Percentiles rank a stretch among this genome's conserved stretches.
These are phyloP conservation scores for Ceratocystis ficicola DNA, from an alignment of 2,329 filamentous ascomycete genomes.

Conservation along the genomic window DNA sequence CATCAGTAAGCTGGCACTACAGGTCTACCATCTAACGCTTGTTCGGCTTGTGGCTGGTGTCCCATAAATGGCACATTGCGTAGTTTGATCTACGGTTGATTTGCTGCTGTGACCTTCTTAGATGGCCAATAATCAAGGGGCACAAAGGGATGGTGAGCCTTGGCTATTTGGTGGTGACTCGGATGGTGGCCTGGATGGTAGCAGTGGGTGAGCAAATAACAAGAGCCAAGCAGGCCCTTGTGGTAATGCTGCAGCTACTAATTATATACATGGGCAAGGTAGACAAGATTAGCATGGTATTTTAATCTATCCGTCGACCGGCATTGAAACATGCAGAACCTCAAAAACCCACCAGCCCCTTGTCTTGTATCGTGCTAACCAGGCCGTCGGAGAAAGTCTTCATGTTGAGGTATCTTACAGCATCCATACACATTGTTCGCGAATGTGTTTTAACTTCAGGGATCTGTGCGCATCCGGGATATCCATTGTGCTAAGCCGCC, in stretches of 20 bases:
- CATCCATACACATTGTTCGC: background rate
- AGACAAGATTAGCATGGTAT: background rate
- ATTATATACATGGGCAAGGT: background rate
- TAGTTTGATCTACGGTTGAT: background rate
- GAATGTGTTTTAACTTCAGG: background rate
- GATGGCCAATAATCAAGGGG: background rate
- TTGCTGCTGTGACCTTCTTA: background rate
- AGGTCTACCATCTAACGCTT: background rate
- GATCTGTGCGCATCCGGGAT: background rate
- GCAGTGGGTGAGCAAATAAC: background rate
- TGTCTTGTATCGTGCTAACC: too few relatives aligned
- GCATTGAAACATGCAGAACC: conserved; percentile 3
- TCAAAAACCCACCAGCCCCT: background rate
- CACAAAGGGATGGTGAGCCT: background rate
- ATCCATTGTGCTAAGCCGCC: too few relatives aligned
- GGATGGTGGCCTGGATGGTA: background rate
- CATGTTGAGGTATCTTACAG: too few relatives aligned
- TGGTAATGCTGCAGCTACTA: too few relatives aligned
- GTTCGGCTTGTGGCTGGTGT: background rate
- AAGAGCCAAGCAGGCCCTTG: too few relatives aligned
- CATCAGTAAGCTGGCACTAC: background rate
- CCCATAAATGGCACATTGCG: background rate
- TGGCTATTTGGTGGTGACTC: background rate
- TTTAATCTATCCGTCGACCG: background rate
- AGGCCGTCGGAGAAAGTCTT: too few relatives aligned